phyloP scores from a whole-genome alignment of 2,329 filamentous ascomycete species.

The Huntiella decipiens region DNA sequence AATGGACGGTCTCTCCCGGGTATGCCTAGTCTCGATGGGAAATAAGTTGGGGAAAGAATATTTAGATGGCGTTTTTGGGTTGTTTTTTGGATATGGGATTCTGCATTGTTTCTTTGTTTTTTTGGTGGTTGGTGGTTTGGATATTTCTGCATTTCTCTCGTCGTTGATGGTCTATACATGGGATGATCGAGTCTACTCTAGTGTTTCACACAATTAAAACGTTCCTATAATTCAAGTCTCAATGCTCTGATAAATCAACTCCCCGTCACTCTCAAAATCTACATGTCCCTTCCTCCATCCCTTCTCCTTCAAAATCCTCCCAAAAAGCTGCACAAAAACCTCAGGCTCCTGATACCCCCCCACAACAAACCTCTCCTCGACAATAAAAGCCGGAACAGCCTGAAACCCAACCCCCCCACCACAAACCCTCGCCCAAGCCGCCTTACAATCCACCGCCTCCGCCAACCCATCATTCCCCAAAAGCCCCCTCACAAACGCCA shows the following conservation, averaged over 20 bases:
- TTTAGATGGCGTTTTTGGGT: not conserved
- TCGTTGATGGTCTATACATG: too few relatives aligned
- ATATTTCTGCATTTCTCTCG: too few relatives aligned
- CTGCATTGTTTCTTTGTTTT: not conserved
- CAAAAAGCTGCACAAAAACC: constrained; percentile 48
- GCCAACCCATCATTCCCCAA: constrained; percentile 17
- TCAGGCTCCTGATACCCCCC: constrained; percentile 51
- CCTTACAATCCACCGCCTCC: constrained; percentile 17
- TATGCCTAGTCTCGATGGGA: constrained; percentile 18
- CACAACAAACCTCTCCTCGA: constrained; percentile 49
- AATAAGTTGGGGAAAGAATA: not conserved
- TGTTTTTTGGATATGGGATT: not conserved
- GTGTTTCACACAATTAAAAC: not conserved
- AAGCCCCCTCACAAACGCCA: constrained; percentile 15
- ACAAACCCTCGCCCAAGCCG: constrained; percentile 14
- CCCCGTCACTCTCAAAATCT: not conserved
- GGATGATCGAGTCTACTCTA: too few relatives aligned
- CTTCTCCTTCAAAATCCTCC: constrained; percentile 24
- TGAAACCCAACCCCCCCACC: constrained; percentile 24
- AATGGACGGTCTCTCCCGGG: constrained; percentile 25
- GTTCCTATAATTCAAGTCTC: not conserved
- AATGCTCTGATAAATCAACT: not conserved
- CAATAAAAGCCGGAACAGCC: constrained; percentile 55
- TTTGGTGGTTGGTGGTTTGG: not conserved
- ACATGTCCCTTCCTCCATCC: not conserved